Base-by-base conservation (phyloP, 179 eudicot genomes). In the Dionaea muscipula region DNA sequence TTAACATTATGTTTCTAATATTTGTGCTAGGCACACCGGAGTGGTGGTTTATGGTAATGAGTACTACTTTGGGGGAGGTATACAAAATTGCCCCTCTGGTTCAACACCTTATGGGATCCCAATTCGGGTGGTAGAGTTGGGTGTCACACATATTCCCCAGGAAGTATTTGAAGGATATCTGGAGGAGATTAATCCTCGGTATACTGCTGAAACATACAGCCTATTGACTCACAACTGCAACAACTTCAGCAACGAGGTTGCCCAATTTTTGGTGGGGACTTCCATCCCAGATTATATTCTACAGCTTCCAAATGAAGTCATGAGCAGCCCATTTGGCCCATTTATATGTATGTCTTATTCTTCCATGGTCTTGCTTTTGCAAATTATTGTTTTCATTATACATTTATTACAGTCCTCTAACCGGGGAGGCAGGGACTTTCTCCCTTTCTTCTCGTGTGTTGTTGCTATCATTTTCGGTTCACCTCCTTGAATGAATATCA, bases 1-100 rank as follows among this genome's bases (percentile, higher is more conserved):
- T n/a, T n/a, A n/a, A n/a, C n/a, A n/a, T n/a, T n/a, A n/a, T n/a
- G n/a, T n/a, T n/a, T n/a, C n/a, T n/a, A n/a, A n/a, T n/a, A n/a
- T n/a, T n/a, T n/a, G n/a, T n/a, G n/a, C n/a, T n/a, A 91, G 98
- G 98, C 96, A 91, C 68, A 91, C 98, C 0, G 98, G 98, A 56
- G 35, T 91, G 44, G 98, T 84, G 39, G 96, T 84, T 37, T 91
- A 87, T 22, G 98, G 96, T 4, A 78, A 77, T 8, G 98, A 91
- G 65, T 91, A 91, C 66, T 91, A 68, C 59, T 91, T 84, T 53
- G 96, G 98, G 28, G 96, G 93, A 59, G 98, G 98, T 57, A 80
- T 91, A 63, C 94, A 87, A 56, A 76, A 81, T 23, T 61, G 53
- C 55, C 69, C 78, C 7, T 86, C 71, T 57, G 98, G 89, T 19